These are phyloP conservation scores for Acacia confusa DNA, from an alignment of 306 rosid genomes.

Conservation along the genomic window DNA sequence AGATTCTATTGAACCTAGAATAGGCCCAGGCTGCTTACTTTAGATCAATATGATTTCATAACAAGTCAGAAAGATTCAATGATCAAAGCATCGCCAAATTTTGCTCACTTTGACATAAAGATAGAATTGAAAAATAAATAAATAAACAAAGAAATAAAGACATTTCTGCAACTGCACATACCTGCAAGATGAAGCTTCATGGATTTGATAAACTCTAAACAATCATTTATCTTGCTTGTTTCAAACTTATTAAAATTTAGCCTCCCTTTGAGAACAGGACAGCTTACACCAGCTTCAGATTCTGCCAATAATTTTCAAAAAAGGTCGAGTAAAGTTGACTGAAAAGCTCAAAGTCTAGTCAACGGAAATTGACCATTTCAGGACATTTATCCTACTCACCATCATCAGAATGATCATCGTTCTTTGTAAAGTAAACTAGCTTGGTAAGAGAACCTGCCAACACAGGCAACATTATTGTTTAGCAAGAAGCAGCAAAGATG, in stretches of 20 bases:
- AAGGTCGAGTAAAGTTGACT: not conserved
- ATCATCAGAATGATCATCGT: constrained; percentile 38
- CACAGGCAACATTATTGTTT: constrained; percentile 24
- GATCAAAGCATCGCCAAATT: not conserved
- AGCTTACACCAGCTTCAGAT: constrained; percentile 33
- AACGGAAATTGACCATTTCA: constrained; percentile 9
- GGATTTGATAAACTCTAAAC: constrained; percentile 69
- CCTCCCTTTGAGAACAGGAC: constrained; percentile 63
- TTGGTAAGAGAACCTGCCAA: constrained; percentile 75
- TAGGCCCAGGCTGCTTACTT: not conserved
- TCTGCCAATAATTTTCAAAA: constrained; percentile 21
- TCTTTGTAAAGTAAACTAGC: constrained; percentile 77
- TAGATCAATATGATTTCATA: not conserved
- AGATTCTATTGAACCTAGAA: not conserved
- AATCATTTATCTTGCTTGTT: constrained; percentile 75
- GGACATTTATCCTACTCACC: constrained; percentile 41
- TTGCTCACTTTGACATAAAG: constrained; percentile 6
- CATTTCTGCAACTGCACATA: constrained; percentile 30
- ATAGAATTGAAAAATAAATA: constrained; percentile 7
- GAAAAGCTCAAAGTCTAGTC: not conserved
- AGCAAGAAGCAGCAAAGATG: not conserved
- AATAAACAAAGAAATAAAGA: constrained; percentile 6
- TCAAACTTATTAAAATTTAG: constrained; percentile 83
- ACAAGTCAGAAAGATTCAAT: not conserved
- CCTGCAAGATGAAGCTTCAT: constrained; percentile 68